phyloP scores from a whole-genome alignment of 176 grass and related monocot genomes.

The Paspalum vaginatum region DNA sequence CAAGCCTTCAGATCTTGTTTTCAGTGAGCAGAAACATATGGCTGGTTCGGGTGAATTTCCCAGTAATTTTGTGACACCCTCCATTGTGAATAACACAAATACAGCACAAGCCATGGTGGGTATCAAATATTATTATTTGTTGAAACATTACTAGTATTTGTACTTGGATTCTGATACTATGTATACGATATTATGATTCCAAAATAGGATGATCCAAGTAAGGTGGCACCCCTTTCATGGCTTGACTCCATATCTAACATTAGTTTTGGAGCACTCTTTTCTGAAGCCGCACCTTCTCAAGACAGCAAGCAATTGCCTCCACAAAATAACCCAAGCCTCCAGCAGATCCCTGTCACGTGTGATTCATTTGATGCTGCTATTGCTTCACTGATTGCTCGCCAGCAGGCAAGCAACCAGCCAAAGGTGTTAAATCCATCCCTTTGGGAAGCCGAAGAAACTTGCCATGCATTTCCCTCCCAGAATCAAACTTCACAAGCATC shows the following conservation, averaged over 20 bases:
- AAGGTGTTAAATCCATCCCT: slow-evolving; percentile 56
- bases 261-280: slow-evolving; percentile 85
- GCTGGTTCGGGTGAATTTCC: slow-evolving; percentile 37
- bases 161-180: slow-evolving; percentile 29
- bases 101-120: slow-evolving; percentile 44
- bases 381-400: slow-evolving; percentile 63
- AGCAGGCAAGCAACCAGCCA: slow-evolving; percentile 55
- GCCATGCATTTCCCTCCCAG: slow-evolving; percentile 73
- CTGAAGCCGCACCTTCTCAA: slow-evolving; percentile 58
- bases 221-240: slow-evolving; percentile 66
- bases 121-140: slow-evolving; percentile 28
- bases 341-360: slow-evolving; percentile 62
- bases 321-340: slow-evolving; percentile 58
- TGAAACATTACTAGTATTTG: slow-evolving; percentile 16
- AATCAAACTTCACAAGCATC: slow-evolving; percentile 42
- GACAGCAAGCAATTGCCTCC: slow-evolving; percentile 55
- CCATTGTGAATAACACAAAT: slow-evolving; percentile 30
- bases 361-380: slow-evolving; percentile 99
- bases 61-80: slow-evolving; percentile 43
- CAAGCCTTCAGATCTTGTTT: slow-evolving; percentile 32
- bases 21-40: slow-evolving; percentile 42
- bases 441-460: slow-evolving; percentile 93
- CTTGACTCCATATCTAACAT: slow-evolving; percentile 81
- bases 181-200: slow-evolving; percentile 29
- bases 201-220: slow-evolving; percentile 60